Conservation (phyloP, 2,329 filamentous ascomycete genomes). For the Plectosphaerella cucumerina region DNA sequence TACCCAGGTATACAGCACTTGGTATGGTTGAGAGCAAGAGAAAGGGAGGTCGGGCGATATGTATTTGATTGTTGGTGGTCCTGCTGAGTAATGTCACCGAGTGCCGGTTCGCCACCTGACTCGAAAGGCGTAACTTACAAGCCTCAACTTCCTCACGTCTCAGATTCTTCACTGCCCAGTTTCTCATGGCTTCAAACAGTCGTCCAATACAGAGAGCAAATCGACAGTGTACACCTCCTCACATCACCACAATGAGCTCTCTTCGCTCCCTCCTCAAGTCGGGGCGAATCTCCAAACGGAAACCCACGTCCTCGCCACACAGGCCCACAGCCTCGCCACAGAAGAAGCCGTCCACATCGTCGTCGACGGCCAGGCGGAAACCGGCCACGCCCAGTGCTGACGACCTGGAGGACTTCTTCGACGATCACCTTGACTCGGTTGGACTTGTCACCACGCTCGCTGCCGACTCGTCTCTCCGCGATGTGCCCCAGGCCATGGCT, state of each 20-base stretch:
- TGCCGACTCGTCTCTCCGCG: conserved; percentile 51
- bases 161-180: background rate
- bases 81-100: background rate
- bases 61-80: background rate
- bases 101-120: background rate
- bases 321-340: background rate
- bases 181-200: background rate
- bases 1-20: background rate
- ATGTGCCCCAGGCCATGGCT: conserved; percentile 61
- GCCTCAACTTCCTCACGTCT: background rate
- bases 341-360: background rate
- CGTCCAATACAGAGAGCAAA: too few relatives aligned
- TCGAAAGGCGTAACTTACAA: background rate
- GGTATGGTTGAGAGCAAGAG: background rate
- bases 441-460: conserved; percentile 53
- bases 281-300: background rate
- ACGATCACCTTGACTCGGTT: conserved; percentile 53
- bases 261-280: background rate
- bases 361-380: conserved; percentile 10
- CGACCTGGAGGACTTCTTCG: conserved; percentile 22
- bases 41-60: background rate
- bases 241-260: background rate
- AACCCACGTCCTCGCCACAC: background rate
- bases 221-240: too few relatives aligned
- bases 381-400: conserved; percentile 6